Evolutionary conservation across 2,329 filamentous ascomycete species (phyloP), one percentile per base, ranked within the genome.

Genomic region (Botrytis cinerea): DNA sequence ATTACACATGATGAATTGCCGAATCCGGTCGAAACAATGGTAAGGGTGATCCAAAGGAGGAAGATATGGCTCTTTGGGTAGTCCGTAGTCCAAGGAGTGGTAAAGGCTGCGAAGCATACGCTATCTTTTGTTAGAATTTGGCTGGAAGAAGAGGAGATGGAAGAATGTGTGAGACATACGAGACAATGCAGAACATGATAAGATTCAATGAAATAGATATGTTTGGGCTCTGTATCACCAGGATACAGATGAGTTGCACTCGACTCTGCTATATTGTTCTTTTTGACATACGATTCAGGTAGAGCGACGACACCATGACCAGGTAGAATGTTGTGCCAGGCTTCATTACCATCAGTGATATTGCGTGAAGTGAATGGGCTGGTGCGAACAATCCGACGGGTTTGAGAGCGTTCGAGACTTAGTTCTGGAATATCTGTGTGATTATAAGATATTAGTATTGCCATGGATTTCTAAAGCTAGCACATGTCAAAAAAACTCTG

Each of bases 1-100:
- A 35, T 51, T 71, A 68, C 73, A 74, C 67, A 74, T 73, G 20
- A 74, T 60, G 40, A 70, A 69, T 66, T 73, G 71, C 20, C 73
- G 71, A 14, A 74, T 28, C 14, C 51, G 48, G 2, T 74, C 73
- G 6, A 74, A 46, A 63, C 73, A 74, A 51, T 74, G 73, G n/a
- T 68, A 62, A 5, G 60, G 43, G 22, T 74, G 73, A 38, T 25
- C 32, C 28, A 38, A 9, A 9, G 70, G 35, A 32, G 40, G 48
- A 20, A 40, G 48, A n/a, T 16, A 54, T 12, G 48, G 38, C n/a
- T 38, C 32, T 12, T 22, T n/a, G 10, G 32, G 35, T n/a, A 46
- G 16, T 18, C 10, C 6, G 8, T 46, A 59, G 22, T 43, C 32
- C 20, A 40, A 60, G 18, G 46, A 38, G 25, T 61, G 48, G 2